Evolutionary conservation across 768 basidiomycete genomes (phyloP).

Genomic region (Amyloporia xantha): DNA sequence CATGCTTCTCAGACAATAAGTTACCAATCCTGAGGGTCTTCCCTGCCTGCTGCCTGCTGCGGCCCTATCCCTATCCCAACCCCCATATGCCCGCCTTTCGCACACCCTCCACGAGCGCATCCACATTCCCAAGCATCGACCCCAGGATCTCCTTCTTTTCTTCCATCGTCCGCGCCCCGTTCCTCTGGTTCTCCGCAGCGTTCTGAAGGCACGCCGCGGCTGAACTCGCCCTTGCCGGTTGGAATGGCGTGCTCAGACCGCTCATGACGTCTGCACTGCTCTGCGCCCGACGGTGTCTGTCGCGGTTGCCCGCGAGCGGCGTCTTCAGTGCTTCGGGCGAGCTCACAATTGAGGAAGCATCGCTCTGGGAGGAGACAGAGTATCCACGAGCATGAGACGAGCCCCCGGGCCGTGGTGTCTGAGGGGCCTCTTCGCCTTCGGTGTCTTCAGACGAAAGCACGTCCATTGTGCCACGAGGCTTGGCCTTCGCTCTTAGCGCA

Average conservation of each 20-base stretch:
- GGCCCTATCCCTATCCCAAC: slow-evolving; percentile 32
- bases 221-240: slow-evolving; percentile 9
- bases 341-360: not conserved
- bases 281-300: slow-evolving; percentile 17
- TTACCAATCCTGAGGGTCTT: not conserved
- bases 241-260: not conserved
- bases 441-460: slow-evolving; percentile 8
- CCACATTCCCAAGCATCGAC: slow-evolving; percentile 85
- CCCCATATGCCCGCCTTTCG: slow-evolving; percentile 87
- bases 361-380: slow-evolving; percentile 6
- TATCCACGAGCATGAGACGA: slow-evolving; percentile 1
- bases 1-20: not conserved
- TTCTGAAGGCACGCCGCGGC: slow-evolving; percentile 13
- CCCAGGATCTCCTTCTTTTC: slow-evolving; percentile 81
- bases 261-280: slow-evolving; percentile 14
- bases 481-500: slow-evolving; percentile 8
- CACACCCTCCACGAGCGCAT: slow-evolving; percentile 83
- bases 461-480: not conserved
- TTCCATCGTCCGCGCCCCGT: slow-evolving; percentile 46
- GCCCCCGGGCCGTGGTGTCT: slow-evolving; percentile 2
- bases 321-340: not conserved
- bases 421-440: not conserved
- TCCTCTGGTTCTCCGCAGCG: slow-evolving; percentile 17
- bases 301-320: slow-evolving; percentile 7
- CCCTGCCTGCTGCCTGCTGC: not conserved